Evolutionary conservation across 2,329 filamentous ascomycete genomes (phyloP).

Genomic region (Ophiocordyceps robertsii): DNA sequence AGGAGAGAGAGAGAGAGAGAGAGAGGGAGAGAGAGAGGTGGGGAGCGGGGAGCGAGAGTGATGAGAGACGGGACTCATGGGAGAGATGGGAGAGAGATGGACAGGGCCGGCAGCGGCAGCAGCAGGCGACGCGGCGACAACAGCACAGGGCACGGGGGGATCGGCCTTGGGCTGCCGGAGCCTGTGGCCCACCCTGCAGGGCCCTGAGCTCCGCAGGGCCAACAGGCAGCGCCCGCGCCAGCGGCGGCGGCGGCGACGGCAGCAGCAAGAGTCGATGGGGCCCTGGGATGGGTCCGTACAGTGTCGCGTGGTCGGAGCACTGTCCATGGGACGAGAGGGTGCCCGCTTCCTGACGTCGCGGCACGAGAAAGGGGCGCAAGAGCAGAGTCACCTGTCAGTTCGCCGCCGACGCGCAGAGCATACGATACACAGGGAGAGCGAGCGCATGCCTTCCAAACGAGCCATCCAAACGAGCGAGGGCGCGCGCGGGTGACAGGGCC

Average conservation of each 20-base stretch:
- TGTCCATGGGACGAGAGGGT: no score
- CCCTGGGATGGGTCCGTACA: neutral
- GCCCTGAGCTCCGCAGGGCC: neutral
- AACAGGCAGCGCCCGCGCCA: neutral
- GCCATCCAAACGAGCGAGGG: no score
- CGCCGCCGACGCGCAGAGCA: no score
- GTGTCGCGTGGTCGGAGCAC: neutral
- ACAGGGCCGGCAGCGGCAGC: neutral
- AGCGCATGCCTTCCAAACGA: no score
- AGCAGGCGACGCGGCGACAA: neutral
- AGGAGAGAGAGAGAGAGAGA: neutral
- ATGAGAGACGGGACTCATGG: no score
- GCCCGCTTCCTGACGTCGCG: neutral
- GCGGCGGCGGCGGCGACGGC: neutral
- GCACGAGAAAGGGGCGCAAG: no score
- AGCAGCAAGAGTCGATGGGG: neutral
- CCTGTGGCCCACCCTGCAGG: neutral
- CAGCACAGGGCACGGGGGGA: conserved; percentile 6
- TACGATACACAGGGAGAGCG: no score
- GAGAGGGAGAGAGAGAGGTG: neutral
- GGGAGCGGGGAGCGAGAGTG: neutral
- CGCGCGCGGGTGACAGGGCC: no score
- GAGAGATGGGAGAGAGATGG: no score
- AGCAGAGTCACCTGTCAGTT: no score
- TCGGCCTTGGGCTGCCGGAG: conserved; percentile 8